phyloP scores from a whole-genome alignment of 2,329 filamentous ascomycete genomes.

The Exserohilum turcica region DNA sequence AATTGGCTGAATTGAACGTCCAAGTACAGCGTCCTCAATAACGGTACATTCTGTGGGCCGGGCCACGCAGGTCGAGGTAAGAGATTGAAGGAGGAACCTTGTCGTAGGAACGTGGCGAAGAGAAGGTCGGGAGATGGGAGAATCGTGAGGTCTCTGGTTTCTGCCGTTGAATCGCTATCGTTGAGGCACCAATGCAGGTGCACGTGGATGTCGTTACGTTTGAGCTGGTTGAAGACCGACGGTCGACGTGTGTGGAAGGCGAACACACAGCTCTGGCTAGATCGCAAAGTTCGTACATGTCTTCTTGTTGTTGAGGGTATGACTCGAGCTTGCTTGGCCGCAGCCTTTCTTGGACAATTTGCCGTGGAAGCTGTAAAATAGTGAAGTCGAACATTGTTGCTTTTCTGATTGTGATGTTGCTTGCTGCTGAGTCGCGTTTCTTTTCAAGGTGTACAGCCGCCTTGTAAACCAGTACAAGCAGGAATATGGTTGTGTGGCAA shows the following conservation, averaged over 20 bases:
- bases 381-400: neutral
- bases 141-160: slow-evolving; percentile 28
- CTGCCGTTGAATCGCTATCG: neutral
- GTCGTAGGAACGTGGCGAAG: slow-evolving; percentile 35
- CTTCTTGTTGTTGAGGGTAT: neutral
- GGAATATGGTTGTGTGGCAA: too few relatives aligned
- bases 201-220: neutral
- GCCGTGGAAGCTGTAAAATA: neutral
- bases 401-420: too few relatives aligned
- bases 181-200: too few relatives aligned
- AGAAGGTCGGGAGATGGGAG: slow-evolving; percentile 43
- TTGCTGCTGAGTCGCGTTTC: too few relatives aligned
- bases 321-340: neutral
- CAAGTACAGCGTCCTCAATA: slow-evolving; percentile 4
- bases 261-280: neutral
- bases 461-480: too few relatives aligned
- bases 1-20: too few relatives aligned
- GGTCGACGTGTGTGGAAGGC: neutral
- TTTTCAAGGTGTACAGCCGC: too few relatives aligned
- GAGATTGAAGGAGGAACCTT: slow-evolving; percentile 41
- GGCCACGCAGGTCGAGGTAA: slow-evolving; percentile 40
- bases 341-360: neutral
- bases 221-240: neutral
- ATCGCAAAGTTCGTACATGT: neutral
- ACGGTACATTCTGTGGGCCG: slow-evolving; percentile 33